A percentile compares a stretch with the other conserved stretches of the same genome.
These are phyloP conservation scores for Amanita subjunquillea DNA, from an alignment of 768 basidiomycete species.

Conservation along the genomic window DNA sequence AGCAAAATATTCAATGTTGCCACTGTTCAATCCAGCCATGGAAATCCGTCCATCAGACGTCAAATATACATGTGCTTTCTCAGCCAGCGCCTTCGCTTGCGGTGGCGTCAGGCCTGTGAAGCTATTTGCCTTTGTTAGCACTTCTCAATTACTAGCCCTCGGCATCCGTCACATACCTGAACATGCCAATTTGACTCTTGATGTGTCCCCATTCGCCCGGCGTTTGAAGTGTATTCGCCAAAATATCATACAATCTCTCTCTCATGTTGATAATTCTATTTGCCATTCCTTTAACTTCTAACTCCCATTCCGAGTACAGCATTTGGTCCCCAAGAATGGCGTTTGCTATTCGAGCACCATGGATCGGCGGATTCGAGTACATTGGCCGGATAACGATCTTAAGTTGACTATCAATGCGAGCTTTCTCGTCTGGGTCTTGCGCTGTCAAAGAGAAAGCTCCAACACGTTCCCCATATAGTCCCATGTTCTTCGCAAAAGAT, in stretches of 20 bases:
- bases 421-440: slow-evolving; percentile 61
- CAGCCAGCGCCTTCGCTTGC: slow-evolving; percentile 75
- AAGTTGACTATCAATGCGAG: slow-evolving; percentile 85
- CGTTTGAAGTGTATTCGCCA: slow-evolving; percentile 74
- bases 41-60: slow-evolving; percentile 90
- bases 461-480: slow-evolving; percentile 95
- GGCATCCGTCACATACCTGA: slow-evolving; percentile 50
- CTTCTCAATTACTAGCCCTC: neutral
- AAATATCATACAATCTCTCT: slow-evolving; percentile 65
- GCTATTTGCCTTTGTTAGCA: slow-evolving; percentile 24
- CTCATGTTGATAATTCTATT: slow-evolving; percentile 91
- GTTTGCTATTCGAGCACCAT: slow-evolving; percentile 81
- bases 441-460: slow-evolving; percentile 90
- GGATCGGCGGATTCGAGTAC: slow-evolving; percentile 96
- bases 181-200: slow-evolving; percentile 95
- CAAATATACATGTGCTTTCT: slow-evolving; percentile 90
- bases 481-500: slow-evolving; percentile 99
- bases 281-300: slow-evolving; percentile 93
- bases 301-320: slow-evolving; percentile 82
- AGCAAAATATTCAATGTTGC: slow-evolving; percentile 87
- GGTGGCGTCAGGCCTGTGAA: slow-evolving; percentile 77
- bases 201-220: slow-evolving; percentile 95
- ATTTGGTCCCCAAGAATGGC: slow-evolving; percentile 68
- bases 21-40: slow-evolving; percentile 82
- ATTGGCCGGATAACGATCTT: slow-evolving; percentile 93